Percentiles rank a stretch among this genome's conserved stretches.
Conservation (phyloP, 2,329 filamentous ascomycete genomes). For the Fusarium beomiforme region DNA sequence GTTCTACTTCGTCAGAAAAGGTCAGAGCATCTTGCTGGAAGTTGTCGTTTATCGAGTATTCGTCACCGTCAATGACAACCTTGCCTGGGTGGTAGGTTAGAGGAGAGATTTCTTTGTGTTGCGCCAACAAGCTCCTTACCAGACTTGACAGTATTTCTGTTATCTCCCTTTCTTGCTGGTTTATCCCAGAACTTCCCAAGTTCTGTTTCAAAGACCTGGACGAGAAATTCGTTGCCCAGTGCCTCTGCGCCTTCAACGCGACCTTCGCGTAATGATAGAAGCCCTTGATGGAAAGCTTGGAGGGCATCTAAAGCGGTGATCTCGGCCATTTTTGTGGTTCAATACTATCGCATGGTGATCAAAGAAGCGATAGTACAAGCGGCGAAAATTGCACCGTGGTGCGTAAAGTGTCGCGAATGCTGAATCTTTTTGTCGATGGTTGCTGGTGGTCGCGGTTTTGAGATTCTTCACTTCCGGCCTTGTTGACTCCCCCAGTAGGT, state of each 20-base stretch:
- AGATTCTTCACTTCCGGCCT: conserved; percentile 46
- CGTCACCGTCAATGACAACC: conserved; percentile 74
- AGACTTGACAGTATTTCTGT: conserved; percentile 75
- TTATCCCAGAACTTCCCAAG: conserved; percentile 81
- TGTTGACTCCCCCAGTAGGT: conserved; percentile 41
- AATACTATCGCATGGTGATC: conserved; percentile 59
- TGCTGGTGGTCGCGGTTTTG: conserved; percentile 42
- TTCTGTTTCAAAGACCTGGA: conserved; percentile 75
- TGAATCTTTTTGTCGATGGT: conserved; percentile 39
- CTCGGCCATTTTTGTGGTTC: conserved; percentile 72
- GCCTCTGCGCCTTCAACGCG: conserved; percentile 69
- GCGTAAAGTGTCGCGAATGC: conserved; percentile 33
- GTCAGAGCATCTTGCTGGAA: conserved; percentile 86
- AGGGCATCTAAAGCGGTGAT: conserved; percentile 79
- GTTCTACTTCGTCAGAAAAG: conserved; percentile 86
- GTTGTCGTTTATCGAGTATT: conserved; percentile 84
- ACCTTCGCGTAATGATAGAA: conserved; percentile 78
- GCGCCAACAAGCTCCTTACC: conserved; percentile 57
- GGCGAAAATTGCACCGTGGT: conserved; percentile 40
- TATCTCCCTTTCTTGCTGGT: conserved; percentile 76
- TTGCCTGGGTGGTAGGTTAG: conserved; percentile 67
- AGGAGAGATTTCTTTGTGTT: conserved; percentile 1
- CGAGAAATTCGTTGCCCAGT: conserved; percentile 75
- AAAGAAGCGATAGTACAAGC: conserved; percentile 29
- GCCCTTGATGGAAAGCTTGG: conserved; percentile 85